Conservation (phyloP, 441 rosid species). For the Jatropha podagrica region DNA sequence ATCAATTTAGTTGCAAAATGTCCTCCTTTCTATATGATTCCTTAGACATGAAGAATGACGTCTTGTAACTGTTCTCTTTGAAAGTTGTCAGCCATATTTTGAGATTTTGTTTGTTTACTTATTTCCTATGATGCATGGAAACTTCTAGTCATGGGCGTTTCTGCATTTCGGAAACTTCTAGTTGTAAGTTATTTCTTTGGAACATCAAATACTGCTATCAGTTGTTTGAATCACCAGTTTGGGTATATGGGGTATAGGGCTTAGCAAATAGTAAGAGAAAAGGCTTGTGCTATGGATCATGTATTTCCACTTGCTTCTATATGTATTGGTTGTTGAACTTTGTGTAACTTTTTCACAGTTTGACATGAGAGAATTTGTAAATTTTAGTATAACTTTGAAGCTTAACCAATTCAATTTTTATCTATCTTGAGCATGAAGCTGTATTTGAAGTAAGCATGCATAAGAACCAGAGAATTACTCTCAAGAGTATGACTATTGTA, state of each 20-base stretch:
- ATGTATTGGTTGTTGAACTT: background rate
- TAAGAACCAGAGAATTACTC: background rate
- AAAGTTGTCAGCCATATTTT: too few species aligned
- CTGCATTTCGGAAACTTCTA: too few species aligned
- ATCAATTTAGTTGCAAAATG: background rate
- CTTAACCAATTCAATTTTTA: background rate
- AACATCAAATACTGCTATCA: background rate
- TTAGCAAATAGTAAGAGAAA: background rate
- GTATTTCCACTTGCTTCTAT: background rate
- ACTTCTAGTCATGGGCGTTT: too few species aligned
- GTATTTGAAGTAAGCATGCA: background rate
- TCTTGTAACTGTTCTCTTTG: too few species aligned
- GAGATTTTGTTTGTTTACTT: too few species aligned
- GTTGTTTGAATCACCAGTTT: background rate
- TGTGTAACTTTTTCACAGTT: background rate
- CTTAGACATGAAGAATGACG: background rate
- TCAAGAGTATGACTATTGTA: background rate
- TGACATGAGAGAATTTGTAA: too few species aligned
- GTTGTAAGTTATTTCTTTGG: too few species aligned
- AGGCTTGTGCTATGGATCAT: background rate
- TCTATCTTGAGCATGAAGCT: background rate
- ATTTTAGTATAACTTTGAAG: background rate
- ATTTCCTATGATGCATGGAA: too few species aligned
- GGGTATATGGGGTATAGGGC: background rate
- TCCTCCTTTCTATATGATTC: background rate